Percentiles rank a stretch among this genome's conserved stretches.
Evolutionary conservation across 805 yeast genomes (phyloP).

Genomic region (Isabelozyma rhagii): DNA sequence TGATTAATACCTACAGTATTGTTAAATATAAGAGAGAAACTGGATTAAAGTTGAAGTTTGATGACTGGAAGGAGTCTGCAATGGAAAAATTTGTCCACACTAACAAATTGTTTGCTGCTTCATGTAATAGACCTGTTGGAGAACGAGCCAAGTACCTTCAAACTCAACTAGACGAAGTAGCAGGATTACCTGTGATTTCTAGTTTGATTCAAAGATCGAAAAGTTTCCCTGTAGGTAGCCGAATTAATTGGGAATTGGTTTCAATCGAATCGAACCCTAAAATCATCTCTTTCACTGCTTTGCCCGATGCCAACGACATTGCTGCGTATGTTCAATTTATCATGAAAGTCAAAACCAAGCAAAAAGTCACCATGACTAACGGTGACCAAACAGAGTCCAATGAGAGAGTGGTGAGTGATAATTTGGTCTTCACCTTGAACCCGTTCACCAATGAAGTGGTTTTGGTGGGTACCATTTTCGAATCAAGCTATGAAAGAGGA

Average conservation of each 20-base stretch:
- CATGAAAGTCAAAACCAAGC: conserved; percentile 35
- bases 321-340: conserved; percentile 37
- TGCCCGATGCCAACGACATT: conserved; percentile 46
- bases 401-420: conserved; percentile 30
- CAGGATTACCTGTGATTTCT: conserved; percentile 30
- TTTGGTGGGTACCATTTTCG: conserved; percentile 40
- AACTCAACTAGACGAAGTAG: conserved; percentile 30
- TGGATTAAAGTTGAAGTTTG: conserved; percentile 48
- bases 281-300: conserved; percentile 64
- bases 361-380: conserved; percentile 26
- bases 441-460: conserved; percentile 37
- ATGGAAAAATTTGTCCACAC: conserved; percentile 72
- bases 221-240: conserved; percentile 52
- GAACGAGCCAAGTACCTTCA: conserved; percentile 45
- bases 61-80: conserved; percentile 85
- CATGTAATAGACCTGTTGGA: conserved; percentile 27
- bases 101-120: conserved; percentile 75
- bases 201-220: conserved; percentile 30
- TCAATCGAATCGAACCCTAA: conserved; percentile 72
- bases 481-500: conserved; percentile 32
- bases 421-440: conserved; percentile 37
- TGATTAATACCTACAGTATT: conserved; percentile 59
- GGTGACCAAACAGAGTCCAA: conserved; percentile 16
- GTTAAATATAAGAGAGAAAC: conserved; percentile 45
- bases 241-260: conserved; percentile 73